Percentiles rank a stretch among this genome's conserved stretches.
These are phyloP conservation scores for Kwoniella sp. DNA, from an alignment of 768 basidiomycete species.

Conservation along the genomic window DNA sequence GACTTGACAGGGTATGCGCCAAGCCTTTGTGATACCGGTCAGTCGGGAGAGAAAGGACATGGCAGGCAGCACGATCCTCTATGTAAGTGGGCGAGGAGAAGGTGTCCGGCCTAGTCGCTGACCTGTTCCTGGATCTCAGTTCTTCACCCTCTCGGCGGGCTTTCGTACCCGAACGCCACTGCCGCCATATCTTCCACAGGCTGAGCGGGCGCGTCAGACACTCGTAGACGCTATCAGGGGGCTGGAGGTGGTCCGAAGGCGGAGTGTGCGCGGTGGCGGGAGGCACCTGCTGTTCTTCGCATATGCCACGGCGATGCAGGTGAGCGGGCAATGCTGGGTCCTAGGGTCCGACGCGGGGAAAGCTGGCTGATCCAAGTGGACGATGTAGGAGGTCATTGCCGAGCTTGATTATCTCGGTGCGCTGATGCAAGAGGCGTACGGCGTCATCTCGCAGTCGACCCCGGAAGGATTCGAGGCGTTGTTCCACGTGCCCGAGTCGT, in stretches of 20 bases:
- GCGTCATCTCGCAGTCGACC: conserved; percentile 76
- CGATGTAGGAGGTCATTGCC: conserved; percentile 67
- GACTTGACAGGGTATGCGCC: conserved; percentile 63
- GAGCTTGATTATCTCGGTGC: conserved; percentile 78
- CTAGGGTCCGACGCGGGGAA: neutral
- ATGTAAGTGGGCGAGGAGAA: conserved; percentile 43
- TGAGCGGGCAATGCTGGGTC: conserved; percentile 25
- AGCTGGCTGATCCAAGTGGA: neutral
- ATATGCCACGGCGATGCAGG: conserved; percentile 82
- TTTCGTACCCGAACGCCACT: conserved; percentile 61
- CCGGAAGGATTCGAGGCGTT: conserved; percentile 73
- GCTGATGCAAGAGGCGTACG: conserved; percentile 82
- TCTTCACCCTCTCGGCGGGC: conserved; percentile 45
- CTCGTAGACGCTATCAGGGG: conserved; percentile 77
- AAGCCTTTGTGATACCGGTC: conserved; percentile 86
- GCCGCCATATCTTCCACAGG: conserved; percentile 94
- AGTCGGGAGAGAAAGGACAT: conserved; percentile 85
- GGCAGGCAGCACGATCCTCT: conserved; percentile 83
- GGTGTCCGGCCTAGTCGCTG: neutral
- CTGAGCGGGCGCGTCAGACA: conserved; percentile 72
- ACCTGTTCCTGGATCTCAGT: conserved; percentile 61
- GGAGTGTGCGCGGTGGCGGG: conserved; percentile 72
- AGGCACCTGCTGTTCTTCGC: conserved; percentile 84
- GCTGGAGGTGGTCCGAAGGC: conserved; percentile 80
- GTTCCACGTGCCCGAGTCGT: too few species aligned